A percentile compares a stretch with the other conserved stretches of the same genome.
Evolutionary conservation across 2,329 filamentous ascomycete species (phyloP).

Genomic region (Fusarium sp.): DNA sequence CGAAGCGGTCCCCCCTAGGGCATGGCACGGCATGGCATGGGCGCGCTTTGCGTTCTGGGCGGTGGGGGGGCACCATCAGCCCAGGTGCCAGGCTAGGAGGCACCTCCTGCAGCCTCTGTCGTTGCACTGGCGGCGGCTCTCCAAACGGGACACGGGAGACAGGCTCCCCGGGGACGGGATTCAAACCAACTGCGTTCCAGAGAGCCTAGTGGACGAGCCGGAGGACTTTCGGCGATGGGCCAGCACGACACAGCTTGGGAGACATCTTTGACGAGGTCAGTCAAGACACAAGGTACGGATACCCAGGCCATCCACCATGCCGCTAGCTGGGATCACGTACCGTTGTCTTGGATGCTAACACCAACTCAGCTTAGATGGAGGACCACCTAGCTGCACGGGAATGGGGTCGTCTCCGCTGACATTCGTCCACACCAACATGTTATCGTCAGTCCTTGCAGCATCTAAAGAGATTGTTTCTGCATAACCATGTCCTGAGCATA

Average conservation of each 20-base stretch:
- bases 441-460: constrained; percentile 11
- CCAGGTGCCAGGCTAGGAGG: constrained; percentile 19
- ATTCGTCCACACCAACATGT: constrained; percentile 11
- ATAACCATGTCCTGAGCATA: neutral
- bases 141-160: constrained; percentile 16
- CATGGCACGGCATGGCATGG: constrained; percentile 35
- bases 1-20: neutral
- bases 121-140: constrained; percentile 17
- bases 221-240: constrained; percentile 26
- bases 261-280: constrained; percentile 3
- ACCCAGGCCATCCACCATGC: constrained; percentile 15
- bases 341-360: constrained; percentile 32
- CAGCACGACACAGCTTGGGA: constrained; percentile 11
- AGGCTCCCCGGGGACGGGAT: constrained; percentile 27
- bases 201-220: constrained; percentile 20
- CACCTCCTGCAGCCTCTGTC: constrained; percentile 33
- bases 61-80: constrained; percentile 34
- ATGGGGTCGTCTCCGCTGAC: constrained; percentile 28
- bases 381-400: constrained; percentile 28
- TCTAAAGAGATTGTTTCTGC: constrained; percentile 2
- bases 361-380: constrained; percentile 23
- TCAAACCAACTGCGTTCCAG: constrained; percentile 32
- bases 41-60: constrained; percentile 13
- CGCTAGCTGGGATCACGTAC: constrained; percentile 25
- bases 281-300: constrained; percentile 28